A percentile compares a stretch with the other conserved stretches of the same genome.
Evolutionary conservation across 768 basidiomycete species (phyloP).

Genomic region (Trametes villosa): DNA sequence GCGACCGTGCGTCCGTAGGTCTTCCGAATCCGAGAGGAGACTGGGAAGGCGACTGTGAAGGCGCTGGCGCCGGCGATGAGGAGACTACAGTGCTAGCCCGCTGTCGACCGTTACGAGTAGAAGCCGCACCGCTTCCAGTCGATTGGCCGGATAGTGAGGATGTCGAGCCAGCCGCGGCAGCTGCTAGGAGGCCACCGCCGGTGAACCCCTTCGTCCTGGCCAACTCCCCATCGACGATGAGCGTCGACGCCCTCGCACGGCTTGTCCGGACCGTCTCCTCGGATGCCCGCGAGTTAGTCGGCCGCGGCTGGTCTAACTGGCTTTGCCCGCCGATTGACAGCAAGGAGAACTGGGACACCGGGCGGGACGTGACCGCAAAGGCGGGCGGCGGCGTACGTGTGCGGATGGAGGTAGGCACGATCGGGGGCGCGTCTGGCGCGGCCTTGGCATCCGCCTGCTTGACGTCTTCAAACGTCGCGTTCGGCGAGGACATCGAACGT

Average conservation of each 20-base stretch:
- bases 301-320: not conserved
- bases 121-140: conserved; percentile 5
- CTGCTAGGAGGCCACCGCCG: conserved; percentile 29
- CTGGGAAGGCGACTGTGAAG: conserved; percentile 5
- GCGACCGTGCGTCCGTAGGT: conserved; percentile 1
- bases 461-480: conserved; percentile 32
- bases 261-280: conserved; percentile 15
- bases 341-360: conserved; percentile 33
- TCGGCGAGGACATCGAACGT: conserved; percentile 32
- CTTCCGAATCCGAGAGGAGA: conserved; percentile 16
- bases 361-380: conserved; percentile 42
- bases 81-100: conserved; percentile 17
- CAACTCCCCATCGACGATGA: conserved; percentile 23
- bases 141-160: conserved; percentile 9
- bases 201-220: conserved; percentile 30
- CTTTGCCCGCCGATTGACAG: conserved; percentile 11
- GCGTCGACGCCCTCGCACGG: conserved; percentile 21
- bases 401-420: conserved; percentile 38
- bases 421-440: conserved; percentile 31
- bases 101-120: conserved; percentile 3
- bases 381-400: conserved; percentile 36
- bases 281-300: not conserved
- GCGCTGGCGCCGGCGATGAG: conserved; percentile 8
- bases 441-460: conserved; percentile 23
- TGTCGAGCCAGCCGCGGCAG: not conserved